Percentiles rank a stretch among this genome's conserved stretches.
These are phyloP conservation scores for Globisporangium sylvaticum DNA, from an alignment of 352 stramenopile species.

Conservation along the genomic window DNA sequence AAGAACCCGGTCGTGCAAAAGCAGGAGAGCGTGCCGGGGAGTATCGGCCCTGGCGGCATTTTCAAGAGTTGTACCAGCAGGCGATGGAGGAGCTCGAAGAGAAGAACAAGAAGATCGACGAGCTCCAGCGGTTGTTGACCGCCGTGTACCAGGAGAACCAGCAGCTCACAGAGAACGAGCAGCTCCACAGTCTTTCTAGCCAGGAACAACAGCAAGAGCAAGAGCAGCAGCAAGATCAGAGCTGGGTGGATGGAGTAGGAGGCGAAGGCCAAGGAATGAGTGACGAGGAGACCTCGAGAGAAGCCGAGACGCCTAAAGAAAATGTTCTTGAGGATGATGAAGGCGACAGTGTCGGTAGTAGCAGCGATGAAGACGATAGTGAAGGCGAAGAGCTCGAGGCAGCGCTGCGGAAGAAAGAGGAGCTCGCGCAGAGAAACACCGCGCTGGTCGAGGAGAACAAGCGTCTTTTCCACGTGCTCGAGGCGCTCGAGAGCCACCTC, in stretches of 20 bases:
- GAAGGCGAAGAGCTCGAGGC: conserved; percentile 18
- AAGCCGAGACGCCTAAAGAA: background rate
- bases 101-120: conserved; percentile 67
- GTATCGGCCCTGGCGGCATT: conserved; percentile 23
- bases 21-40: conserved; percentile 22
- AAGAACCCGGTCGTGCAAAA: conserved; percentile 67
- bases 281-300: background rate
- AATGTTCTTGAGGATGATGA: background rate
- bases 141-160: conserved; percentile 33
- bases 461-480: conserved; percentile 41
- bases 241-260: background rate
- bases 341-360: background rate
- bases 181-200: background rate
- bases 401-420: conserved; percentile 14
- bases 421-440: conserved; percentile 37
- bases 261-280: background rate
- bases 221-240: conserved; percentile 17
- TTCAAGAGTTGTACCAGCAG: conserved; percentile 74
- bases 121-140: conserved; percentile 46
- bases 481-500: conserved; percentile 41
- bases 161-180: conserved; percentile 9
- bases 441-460: conserved; percentile 48
- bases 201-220: background rate
- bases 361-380: conserved; percentile 10
- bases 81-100: conserved; percentile 62